phyloP scores from a whole-genome alignment of 768 basidiomycete genomes.

The Pulveroboletus sp. region DNA sequence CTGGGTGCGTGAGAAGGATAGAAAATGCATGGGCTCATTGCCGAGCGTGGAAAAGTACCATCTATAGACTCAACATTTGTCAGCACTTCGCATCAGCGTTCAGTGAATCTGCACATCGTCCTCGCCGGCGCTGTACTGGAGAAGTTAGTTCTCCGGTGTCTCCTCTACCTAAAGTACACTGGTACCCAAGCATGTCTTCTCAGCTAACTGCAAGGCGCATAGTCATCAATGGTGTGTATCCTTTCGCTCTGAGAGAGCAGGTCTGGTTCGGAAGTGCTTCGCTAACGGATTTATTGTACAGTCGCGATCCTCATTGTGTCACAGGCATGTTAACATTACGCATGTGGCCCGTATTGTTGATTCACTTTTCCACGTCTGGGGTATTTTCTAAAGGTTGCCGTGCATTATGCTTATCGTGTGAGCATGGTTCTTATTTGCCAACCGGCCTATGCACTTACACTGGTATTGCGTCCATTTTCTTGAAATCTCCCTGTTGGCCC shows the following conservation, averaged over 20 bases:
- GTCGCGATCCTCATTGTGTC: constrained; percentile 51
- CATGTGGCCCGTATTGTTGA: not conserved
- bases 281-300: constrained; percentile 22
- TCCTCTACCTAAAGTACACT: not conserved
- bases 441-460: not conserved
- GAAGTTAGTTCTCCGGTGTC: not conserved
- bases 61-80: constrained; percentile 7
- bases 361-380: not conserved
- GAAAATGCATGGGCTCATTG: too few relatives aligned
- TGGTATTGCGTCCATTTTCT: not conserved
- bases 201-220: constrained; percentile 41
- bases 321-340: constrained; percentile 39
- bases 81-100: not conserved
- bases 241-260: not conserved
- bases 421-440: constrained; percentile 23
- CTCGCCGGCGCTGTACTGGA: not conserved
- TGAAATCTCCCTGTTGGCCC: not conserved
- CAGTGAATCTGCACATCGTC: not conserved
- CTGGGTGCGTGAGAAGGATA: too few relatives aligned
- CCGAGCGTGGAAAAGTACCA: constrained; percentile 3
- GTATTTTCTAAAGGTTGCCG: constrained; percentile 55
- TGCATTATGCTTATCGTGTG: constrained; percentile 74
- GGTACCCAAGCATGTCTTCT: constrained; percentile 16
- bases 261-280: too few relatives aligned
- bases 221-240: constrained; percentile 41